phyloP scores from a whole-genome alignment of 495 filamentous ascomycete species.

The Xylaria curta region DNA sequence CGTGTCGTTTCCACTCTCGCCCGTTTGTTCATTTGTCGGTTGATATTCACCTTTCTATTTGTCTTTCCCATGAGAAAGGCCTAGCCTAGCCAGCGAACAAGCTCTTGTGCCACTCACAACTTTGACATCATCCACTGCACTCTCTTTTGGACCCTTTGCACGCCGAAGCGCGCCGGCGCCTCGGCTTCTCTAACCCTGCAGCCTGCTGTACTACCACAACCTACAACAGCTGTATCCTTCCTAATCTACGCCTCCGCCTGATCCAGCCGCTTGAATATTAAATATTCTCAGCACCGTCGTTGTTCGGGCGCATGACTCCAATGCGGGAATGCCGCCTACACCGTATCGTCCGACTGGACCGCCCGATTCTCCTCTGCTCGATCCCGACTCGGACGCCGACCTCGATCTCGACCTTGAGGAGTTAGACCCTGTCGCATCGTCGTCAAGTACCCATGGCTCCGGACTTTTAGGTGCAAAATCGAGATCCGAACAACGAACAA shows the following conservation, averaged over 20 bases:
- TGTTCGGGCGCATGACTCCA: constrained; percentile 41
- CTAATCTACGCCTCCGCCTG: background rate
- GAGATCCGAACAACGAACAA: constrained; percentile 53
- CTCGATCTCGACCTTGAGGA: constrained; percentile 69
- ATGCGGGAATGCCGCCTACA: constrained; percentile 61
- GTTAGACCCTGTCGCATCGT: constrained; percentile 65
- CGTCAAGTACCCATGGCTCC: constrained; percentile 36
- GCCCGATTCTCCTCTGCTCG: constrained; percentile 59
- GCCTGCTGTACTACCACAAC: background rate
- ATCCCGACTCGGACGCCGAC: constrained; percentile 72
- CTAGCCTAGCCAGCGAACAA: background rate
- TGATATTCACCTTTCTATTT: background rate
- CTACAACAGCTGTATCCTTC: background rate
- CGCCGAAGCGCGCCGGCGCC: background rate
- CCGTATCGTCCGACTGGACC: constrained; percentile 55
- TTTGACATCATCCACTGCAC: background rate
- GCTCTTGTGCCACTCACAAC: background rate
- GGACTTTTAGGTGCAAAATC: constrained; percentile 51
- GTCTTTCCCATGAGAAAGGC: background rate
- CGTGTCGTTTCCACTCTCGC: background rate
- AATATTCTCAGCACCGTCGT: constrained; percentile 23
- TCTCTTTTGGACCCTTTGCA: constrained; percentile 3
- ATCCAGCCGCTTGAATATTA: background rate
- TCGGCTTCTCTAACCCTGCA: constrained; percentile 15
- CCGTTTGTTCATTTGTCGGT: background rate